Evolutionary conservation across 1,139 yeast genomes (phyloP).

Genomic region (Pichia sp.): DNA sequence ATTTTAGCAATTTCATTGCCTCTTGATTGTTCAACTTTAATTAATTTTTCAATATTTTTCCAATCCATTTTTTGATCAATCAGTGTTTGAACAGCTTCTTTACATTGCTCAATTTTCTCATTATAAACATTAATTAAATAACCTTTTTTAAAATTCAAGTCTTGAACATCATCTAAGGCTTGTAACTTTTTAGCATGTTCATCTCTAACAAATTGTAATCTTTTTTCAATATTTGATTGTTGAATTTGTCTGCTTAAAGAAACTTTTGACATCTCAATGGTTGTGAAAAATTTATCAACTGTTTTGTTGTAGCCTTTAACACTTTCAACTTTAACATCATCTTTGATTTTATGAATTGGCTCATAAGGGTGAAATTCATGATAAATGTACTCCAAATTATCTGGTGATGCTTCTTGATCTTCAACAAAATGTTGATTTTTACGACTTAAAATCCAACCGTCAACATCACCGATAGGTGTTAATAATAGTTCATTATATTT

Average conservation of each 20-base stretch:
- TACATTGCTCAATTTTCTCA: constrained; percentile 66
- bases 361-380: constrained; percentile 85
- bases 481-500: constrained; percentile 31
- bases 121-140: constrained; percentile 66
- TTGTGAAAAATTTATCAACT: constrained; percentile 76
- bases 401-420: constrained; percentile 26
- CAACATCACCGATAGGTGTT: constrained; percentile 29
- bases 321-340: constrained; percentile 23
- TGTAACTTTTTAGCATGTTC: constrained; percentile 72
- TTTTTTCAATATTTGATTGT: constrained; percentile 64
- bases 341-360: constrained; percentile 45
- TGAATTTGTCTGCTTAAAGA: constrained; percentile 69
- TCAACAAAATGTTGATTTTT: constrained; percentile 46
- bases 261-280: constrained; percentile 75
- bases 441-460: constrained; percentile 65
- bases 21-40: constrained; percentile 61
- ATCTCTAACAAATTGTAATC: constrained; percentile 65
- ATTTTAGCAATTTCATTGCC: constrained; percentile 58
- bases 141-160: constrained; percentile 61
- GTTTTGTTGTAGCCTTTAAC: constrained; percentile 69
- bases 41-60: constrained; percentile 76
- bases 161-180: constrained; percentile 59
- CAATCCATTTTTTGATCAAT: constrained; percentile 90
- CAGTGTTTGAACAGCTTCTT: constrained; percentile 55
- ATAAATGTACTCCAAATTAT: constrained; percentile 46